These are phyloP conservation scores for Apiospora pterosperma DNA, from an alignment of 2,329 filamentous ascomycete species.

Conservation along the genomic window DNA sequence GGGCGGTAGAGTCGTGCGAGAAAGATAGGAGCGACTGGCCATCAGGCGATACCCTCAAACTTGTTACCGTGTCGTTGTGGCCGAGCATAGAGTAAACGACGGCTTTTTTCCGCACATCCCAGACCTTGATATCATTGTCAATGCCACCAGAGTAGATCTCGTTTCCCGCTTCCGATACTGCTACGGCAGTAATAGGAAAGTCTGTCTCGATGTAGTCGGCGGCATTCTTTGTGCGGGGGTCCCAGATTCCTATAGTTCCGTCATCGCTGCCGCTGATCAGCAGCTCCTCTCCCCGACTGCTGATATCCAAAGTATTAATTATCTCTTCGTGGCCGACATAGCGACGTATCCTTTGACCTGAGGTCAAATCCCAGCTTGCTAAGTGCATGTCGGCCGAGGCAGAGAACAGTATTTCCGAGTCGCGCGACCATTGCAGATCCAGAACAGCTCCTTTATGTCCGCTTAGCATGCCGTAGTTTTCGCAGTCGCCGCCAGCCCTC, in stretches of 20 bases:
- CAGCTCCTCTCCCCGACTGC: conserved; percentile 84
- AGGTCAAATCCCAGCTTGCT: conserved; percentile 92
- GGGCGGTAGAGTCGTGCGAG: conserved; percentile 88
- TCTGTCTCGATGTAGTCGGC: conserved; percentile 86
- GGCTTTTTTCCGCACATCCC: conserved; percentile 91
- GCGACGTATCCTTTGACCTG: conserved; percentile 84
- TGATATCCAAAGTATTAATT: conserved; percentile 89
- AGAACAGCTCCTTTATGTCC: conserved; percentile 90
- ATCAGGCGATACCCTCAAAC: conserved; percentile 87
- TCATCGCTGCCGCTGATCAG: conserved; percentile 92
- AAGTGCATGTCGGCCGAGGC: conserved; percentile 92
- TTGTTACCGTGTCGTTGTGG: conserved; percentile 89
- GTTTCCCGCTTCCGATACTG: conserved; percentile 89
- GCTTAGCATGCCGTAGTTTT: conserved; percentile 86
- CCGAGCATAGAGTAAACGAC: conserved; percentile 85
- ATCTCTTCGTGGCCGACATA: conserved; percentile 93
- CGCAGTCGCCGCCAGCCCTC: conserved; percentile 87
- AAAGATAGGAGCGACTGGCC: conserved; percentile 87
- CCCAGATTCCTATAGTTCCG: conserved; percentile 92
- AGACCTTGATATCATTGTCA: conserved; percentile 95
- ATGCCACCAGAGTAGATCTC: conserved; percentile 94
- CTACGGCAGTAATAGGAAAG: conserved; percentile 87
- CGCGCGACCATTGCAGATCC: conserved; percentile 94
- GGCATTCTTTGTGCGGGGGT: conserved; percentile 85
- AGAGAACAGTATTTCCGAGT: conserved; percentile 86